These are phyloP conservation scores for Alnus glutinosa DNA, from an alignment of 306 rosid species.

Conservation along the genomic window DNA sequence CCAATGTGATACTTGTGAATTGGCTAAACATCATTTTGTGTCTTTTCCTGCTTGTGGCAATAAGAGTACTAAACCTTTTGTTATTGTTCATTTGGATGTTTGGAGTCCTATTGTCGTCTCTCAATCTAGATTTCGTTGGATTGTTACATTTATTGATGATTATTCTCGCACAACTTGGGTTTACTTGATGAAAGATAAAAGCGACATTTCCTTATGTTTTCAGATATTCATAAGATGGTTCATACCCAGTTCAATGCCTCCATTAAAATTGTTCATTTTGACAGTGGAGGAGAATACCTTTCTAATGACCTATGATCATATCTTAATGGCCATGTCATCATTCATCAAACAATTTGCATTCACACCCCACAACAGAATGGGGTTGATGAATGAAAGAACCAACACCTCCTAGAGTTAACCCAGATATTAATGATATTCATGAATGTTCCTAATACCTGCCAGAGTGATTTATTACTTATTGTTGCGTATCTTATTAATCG, in stretches of 20 bases:
- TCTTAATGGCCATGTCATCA: not conserved
- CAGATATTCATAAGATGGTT: not conserved
- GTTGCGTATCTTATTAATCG: too few species aligned
- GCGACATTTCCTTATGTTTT: not conserved
- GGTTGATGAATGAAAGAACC: not conserved
- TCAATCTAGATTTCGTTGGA: not conserved
- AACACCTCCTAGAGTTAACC: not conserved
- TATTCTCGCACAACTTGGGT: not conserved
- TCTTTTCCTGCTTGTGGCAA: not conserved
- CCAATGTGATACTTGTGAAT: constrained; percentile 11
- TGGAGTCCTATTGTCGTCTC: not conserved
- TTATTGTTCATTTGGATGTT: not conserved
- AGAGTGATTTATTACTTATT: too few species aligned
- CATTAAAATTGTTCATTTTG: too few species aligned
- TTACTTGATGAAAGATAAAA: not conserved
- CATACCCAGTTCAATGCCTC: too few species aligned
- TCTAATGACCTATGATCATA: not conserved
- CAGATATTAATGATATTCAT: too few species aligned
- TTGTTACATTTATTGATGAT: constrained; percentile 7
- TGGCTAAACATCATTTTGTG: not conserved
- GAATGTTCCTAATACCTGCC: too few species aligned
- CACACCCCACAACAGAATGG: not conserved
- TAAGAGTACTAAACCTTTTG: not conserved
- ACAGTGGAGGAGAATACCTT: not conserved
- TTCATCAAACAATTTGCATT: constrained; percentile 7